Conservation (phyloP, 345 rosid genomes). For the Geranium rotundifolium region DNA sequence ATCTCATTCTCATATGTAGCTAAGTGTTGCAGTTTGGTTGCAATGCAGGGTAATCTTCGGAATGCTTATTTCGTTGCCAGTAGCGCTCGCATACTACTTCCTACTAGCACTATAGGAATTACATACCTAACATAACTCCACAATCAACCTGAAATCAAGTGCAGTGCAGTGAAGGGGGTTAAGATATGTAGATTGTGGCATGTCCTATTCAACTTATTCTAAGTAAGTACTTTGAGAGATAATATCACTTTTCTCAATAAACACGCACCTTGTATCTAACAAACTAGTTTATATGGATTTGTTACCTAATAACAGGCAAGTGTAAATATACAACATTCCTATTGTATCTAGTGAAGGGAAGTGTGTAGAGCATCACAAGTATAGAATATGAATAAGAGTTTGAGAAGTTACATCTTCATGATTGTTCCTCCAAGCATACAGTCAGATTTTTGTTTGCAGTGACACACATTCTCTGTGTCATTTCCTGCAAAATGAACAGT, state of each 20-base stretch:
- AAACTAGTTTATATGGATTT: background rate
- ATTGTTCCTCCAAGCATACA: too few relatives aligned
- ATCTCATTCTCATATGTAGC: background rate
- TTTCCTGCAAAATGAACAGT: background rate
- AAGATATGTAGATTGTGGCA: background rate
- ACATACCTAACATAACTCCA: conserved; percentile 5
- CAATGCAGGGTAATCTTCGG: conserved; percentile 66
- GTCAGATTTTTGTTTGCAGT: too few relatives aligned
- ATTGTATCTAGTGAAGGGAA: background rate
- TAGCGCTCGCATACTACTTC: conserved; percentile 62
- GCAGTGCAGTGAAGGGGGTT: background rate
- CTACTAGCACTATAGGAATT: conserved; percentile 40
- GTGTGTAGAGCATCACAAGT: background rate
- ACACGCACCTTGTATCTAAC: background rate
- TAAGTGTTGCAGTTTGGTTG: conserved; percentile 2
- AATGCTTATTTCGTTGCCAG: conserved; percentile 67
- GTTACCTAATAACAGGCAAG: background rate
- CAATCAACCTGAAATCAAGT: conserved; percentile 4
- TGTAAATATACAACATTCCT: background rate
- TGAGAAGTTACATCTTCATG: background rate
- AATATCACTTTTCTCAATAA: background rate
- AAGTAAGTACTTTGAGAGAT: background rate
- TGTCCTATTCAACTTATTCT: conserved; percentile 7
- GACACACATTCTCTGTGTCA: background rate
- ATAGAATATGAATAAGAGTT: background rate